A percentile compares a stretch with the other conserved stretches of the same genome.
Evolutionary conservation across 192 early-diverging fungal genomes (phyloP).

Genomic region (Umbelopsis vinacea): DNA sequence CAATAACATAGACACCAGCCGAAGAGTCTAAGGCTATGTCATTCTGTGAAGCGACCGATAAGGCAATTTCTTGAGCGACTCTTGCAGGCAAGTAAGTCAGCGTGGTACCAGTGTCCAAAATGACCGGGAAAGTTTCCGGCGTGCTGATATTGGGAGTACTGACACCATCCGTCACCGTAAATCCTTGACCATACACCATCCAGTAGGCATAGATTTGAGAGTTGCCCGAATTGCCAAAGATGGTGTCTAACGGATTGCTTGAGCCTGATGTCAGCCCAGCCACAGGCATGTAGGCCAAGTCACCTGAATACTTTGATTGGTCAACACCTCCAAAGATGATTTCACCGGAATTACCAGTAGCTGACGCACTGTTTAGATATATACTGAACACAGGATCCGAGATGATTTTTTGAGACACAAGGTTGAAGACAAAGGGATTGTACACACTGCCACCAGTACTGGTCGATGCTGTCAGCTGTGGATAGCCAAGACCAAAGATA

Average conservation of each 20-base stretch:
- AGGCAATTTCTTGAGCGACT: constrained; percentile 27
- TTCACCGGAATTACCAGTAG: constrained; percentile 43
- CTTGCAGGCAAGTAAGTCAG: constrained; percentile 34
- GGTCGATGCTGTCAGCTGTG: constrained; percentile 30
- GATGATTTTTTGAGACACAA: constrained; percentile 27
- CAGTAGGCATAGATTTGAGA: constrained; percentile 25
- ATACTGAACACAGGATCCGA: constrained; percentile 34
- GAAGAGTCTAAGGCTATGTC: constrained; percentile 26
- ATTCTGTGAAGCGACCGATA: constrained; percentile 24
- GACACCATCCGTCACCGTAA: constrained; percentile 8
- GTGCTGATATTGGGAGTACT: constrained; percentile 23
- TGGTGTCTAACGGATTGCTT: background rate
- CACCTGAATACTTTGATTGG: constrained; percentile 45
- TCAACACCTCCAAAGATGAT: constrained; percentile 60
- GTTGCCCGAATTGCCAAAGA: background rate
- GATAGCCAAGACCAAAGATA: constrained; percentile 42
- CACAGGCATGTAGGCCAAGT: constrained; percentile 50
- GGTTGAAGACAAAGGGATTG: constrained; percentile 42
- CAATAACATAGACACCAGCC: constrained; percentile 32
- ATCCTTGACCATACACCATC: constrained; percentile 43
- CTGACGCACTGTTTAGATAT: constrained; percentile 24
- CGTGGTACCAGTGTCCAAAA: constrained; percentile 43
- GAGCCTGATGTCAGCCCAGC: constrained; percentile 21
- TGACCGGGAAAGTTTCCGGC: constrained; percentile 25
- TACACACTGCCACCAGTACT: constrained; percentile 25